Percentiles rank a stretch among this genome's conserved stretches.
Conservation (phyloP, 331 rosid species). For the Erythrophleum ivorense region DNA sequence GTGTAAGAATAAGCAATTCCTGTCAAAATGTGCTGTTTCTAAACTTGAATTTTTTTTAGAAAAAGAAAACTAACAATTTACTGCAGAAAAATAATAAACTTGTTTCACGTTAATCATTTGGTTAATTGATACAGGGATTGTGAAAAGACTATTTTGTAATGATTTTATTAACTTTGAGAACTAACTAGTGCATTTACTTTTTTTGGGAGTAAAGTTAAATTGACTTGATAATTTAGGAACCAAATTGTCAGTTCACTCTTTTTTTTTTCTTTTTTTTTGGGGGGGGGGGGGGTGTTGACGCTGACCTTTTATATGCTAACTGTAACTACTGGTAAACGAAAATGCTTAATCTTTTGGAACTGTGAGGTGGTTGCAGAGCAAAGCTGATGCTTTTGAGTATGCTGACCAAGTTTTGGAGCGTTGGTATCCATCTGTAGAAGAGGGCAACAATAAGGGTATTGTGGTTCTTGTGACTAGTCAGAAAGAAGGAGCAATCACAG, state of each 20-base stretch:
- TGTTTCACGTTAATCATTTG: neutral
- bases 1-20: neutral
- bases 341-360: conserved; percentile 6
- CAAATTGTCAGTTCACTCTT: neutral
- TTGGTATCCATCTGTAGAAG: conserved; percentile 94
- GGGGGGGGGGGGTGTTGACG: neutral
- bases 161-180: neutral
- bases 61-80: neutral
- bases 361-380: conserved; percentile 57
- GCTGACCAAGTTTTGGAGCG: conserved; percentile 98
- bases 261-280: too few relatives aligned
- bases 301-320: neutral
- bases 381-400: conserved; percentile 88
- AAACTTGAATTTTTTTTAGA: neutral
- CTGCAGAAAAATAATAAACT: too few relatives aligned
- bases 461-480: conserved; percentile 96
- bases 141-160: neutral
- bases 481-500: conserved; percentile 97
- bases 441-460: conserved; percentile 86
- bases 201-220: neutral
- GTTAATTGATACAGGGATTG: neutral
- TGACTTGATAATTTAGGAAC: neutral
- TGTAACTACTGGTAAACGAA: neutral
- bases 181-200: neutral
- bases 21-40: neutral